phyloP scores from a whole-genome alignment of 495 filamentous ascomycete species.

The Bombardia bombarda region DNA sequence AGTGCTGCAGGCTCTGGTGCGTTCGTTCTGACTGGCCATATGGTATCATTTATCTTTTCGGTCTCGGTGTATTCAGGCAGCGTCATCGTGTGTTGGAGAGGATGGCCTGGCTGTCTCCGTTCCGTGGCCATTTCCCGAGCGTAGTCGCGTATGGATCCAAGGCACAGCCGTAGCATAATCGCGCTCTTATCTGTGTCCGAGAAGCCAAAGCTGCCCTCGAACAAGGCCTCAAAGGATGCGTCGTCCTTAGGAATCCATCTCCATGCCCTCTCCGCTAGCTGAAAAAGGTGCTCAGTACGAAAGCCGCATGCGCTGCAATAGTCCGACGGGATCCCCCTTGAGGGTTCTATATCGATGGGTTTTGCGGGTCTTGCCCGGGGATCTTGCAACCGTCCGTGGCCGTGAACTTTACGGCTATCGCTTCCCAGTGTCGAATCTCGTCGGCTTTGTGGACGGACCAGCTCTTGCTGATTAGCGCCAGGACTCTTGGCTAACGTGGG shows the following conservation, averaged over 20 bases:
- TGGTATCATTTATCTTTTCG: background rate
- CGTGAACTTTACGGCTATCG: background rate
- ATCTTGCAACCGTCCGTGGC: background rate
- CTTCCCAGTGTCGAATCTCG: background rate
- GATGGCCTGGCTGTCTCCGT: background rate
- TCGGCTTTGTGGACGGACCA: background rate
- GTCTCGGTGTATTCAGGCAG: constrained; percentile 1
- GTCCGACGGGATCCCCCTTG: background rate
- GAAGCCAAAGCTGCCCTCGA: background rate
- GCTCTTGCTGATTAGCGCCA: constrained; percentile 1
- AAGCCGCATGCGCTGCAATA: background rate
- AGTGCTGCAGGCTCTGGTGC: no score
- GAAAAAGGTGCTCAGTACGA: constrained; percentile 1
- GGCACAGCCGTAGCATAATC: constrained; percentile 2
- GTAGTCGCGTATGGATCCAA: constrained; percentile 2
- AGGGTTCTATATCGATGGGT: background rate
- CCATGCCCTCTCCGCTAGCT: constrained; percentile 1
- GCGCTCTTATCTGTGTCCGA: constrained; percentile 1
- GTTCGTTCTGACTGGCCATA: no score
- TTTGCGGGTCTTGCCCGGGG: background rate
- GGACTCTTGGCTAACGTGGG: background rate
- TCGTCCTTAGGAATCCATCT: constrained; percentile 2
- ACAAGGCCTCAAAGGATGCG: background rate
- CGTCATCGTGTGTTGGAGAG: background rate
- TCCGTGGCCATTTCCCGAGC: constrained; percentile 1